Base-by-base conservation (phyloP, 768 basidiomycete genomes). In the Amanita phalloides region DNA sequence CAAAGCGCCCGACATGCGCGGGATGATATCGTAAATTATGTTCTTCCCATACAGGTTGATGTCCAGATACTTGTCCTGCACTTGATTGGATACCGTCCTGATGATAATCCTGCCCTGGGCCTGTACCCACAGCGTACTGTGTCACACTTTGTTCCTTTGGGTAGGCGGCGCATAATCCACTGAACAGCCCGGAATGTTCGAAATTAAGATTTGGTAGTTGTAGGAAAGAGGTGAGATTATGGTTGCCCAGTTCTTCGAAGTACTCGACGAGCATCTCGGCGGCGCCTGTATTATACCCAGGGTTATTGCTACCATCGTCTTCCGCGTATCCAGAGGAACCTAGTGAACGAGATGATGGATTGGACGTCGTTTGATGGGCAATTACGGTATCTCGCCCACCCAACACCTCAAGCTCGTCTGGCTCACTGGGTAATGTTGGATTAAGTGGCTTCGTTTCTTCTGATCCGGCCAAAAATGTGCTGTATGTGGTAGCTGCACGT, bases 361-460 rank as follows among this genome's bases (percentile, higher is more conserved):
- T 61, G 33, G 65, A 61, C 30, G 61, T 55, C 20, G 67, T 62
- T 45, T 55, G 63, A 21, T 57, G 55, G 45, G 61, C 61, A 39
- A 71, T 68, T 13, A 69, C 64, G 32, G 61, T 53, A 50, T 66
- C 67, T n/a, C 67, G 65, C 32, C 69, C 68, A 32, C 68, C 68
- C 6, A 73, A 59, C 9, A 70, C 66, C 46, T 68, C 69, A 5
- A 71, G 60, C 33, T 68, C 68, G 51, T 72, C 71, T 4, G 63
- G 63, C 41, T 57, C 58, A 30, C 55, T 55, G 5, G 60, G 53
- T 39, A 53, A 13, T 35, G 53, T 38, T 32, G 48, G 36, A 21
- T 45, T 25, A 11, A 33, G 20, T 10, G 30, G 38, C 11, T 13
- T 28, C 28, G 17, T 26, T 4, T 45, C 54, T 17, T 54, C 55